phyloP scores from a whole-genome alignment of 108 stramenopile genomes.

The Stephanodiscus minutulus region DNA sequence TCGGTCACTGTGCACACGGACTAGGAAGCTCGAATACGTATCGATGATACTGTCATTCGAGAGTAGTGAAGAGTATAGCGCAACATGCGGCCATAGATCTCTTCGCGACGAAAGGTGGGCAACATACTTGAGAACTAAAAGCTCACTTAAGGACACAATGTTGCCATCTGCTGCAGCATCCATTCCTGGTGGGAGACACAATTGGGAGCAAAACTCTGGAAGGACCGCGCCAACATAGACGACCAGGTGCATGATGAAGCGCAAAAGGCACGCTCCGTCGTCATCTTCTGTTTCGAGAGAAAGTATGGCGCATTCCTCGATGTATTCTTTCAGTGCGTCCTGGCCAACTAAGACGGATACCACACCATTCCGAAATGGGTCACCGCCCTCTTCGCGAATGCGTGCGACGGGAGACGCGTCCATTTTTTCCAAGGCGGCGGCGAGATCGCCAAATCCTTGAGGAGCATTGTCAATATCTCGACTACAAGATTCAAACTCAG shows the following conservation, averaged over 20 bases:
- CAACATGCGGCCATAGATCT: constrained; percentile 58
- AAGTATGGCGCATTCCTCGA: constrained; percentile 36
- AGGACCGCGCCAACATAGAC: constrained; percentile 41
- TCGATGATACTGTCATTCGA: constrained; percentile 53
- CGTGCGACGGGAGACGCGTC: constrained; percentile 17
- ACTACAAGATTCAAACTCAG: constrained; percentile 15
- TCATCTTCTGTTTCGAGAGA: constrained; percentile 21
- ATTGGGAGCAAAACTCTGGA: constrained; percentile 37
- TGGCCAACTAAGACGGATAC: constrained; percentile 64
- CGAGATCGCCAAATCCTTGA: constrained; percentile 27
- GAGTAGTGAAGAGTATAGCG: constrained; percentile 72
- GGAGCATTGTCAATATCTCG: constrained; percentile 9
- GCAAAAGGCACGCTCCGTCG: constrained; percentile 32
- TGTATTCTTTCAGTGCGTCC: constrained; percentile 46
- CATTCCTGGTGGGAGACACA: constrained; percentile 14
- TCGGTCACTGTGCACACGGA: constrained; percentile 46
- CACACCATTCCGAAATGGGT: constrained; percentile 53
- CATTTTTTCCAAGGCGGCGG: constrained; percentile 28
- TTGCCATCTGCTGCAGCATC: constrained; percentile 7
- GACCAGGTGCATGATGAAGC: constrained; percentile 43
- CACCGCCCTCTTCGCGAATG: constrained; percentile 33
- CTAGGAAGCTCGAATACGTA: constrained; percentile 57
- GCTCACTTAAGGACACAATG: constrained; percentile 23
- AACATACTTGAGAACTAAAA: constrained; percentile 33
- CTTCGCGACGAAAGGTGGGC: constrained; percentile 22